Evolutionary conservation across 495 filamentous ascomycete genomes (phyloP).

Genomic region (Peziza echinospora): DNA sequence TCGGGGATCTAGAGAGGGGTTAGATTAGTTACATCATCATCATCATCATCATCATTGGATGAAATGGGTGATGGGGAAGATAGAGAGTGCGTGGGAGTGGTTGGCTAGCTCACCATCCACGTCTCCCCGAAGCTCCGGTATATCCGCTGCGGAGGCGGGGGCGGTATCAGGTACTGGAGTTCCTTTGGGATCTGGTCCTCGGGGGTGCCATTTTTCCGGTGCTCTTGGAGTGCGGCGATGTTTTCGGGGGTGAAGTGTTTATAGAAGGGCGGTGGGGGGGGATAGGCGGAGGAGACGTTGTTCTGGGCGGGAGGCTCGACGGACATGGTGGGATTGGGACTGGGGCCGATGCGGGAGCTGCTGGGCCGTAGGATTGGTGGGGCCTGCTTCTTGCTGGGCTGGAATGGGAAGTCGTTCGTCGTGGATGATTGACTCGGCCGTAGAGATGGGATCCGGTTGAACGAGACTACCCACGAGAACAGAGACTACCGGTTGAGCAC

Average conservation of each 20-base stretch:
- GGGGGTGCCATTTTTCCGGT: slow-evolving; percentile 13
- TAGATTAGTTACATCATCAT: too few relatives aligned
- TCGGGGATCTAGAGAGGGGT: slow-evolving; percentile 22
- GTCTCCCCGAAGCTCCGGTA: slow-evolving; percentile 55
- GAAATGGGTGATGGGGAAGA: slow-evolving; percentile 1
- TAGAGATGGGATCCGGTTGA: too few relatives aligned
- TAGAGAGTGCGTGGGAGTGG: neutral
- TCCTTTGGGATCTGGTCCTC: slow-evolving; percentile 38
- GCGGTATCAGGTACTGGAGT: slow-evolving; percentile 61
- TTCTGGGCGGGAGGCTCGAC: slow-evolving; percentile 28
- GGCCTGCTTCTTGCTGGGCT: too few relatives aligned
- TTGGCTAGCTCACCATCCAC: slow-evolving; percentile 23
- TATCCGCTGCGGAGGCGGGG: slow-evolving; percentile 45
- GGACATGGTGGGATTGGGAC: slow-evolving; percentile 8
- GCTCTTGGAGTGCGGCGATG: slow-evolving; percentile 39
- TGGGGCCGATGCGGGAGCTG: too few relatives aligned
- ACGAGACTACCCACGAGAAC: too few relatives aligned
- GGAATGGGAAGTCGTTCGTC: too few relatives aligned
- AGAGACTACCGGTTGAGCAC: too few relatives aligned
- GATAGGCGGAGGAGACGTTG: slow-evolving; percentile 40
- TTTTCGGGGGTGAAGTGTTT: slow-evolving; percentile 68
- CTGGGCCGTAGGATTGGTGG: too few relatives aligned
- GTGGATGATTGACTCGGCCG: too few relatives aligned
- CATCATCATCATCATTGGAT: too few relatives aligned
- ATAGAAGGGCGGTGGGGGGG: slow-evolving; percentile 77